Evolutionary conservation across 768 basidiomycete genomes (phyloP).

Genomic region (Tricholoma hemisulphureum): DNA sequence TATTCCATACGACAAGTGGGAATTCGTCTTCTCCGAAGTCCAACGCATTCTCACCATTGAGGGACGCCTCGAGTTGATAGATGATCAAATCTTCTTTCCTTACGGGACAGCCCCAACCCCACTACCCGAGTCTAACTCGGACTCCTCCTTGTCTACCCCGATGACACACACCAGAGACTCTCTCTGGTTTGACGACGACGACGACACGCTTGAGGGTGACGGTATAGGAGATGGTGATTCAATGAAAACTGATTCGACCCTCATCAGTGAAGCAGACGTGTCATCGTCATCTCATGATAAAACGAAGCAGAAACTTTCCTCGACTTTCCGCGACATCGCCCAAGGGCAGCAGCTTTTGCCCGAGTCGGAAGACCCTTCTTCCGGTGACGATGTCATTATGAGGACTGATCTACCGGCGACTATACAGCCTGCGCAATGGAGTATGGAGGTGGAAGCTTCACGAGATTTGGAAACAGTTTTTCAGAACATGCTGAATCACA

Average conservation of each 20-base stretch:
- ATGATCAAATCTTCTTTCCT: conserved; percentile 69
- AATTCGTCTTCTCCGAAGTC: conserved; percentile 55
- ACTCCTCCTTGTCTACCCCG: conserved; percentile 17
- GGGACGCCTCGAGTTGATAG: conserved; percentile 72
- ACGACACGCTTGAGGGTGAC: conserved; percentile 20
- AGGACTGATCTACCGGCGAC: not conserved
- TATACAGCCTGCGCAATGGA: conserved; percentile 36
- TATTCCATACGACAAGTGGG: conserved; percentile 63
- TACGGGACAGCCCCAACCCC: conserved; percentile 35
- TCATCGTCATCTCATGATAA: conserved; percentile 6
- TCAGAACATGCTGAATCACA: conserved; percentile 52
- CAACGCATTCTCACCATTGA: conserved; percentile 57
- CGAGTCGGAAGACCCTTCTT: not conserved
- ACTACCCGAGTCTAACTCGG: conserved; percentile 22
- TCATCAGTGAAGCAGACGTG: conserved; percentile 17
- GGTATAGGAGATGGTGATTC: conserved; percentile 25
- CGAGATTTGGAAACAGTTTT: conserved; percentile 57
- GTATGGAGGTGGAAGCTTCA: conserved; percentile 36
- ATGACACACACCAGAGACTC: conserved; percentile 22
- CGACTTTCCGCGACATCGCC: not conserved
- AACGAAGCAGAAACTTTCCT: conserved; percentile 12
- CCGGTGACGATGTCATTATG: conserved; percentile 6
- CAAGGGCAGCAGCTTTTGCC: not conserved
- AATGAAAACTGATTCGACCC: conserved; percentile 18
- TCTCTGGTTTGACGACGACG: conserved; percentile 22